Base-by-base conservation (phyloP, 2,329 filamentous ascomycete genomes). In the Beauveria varroae region DNA sequence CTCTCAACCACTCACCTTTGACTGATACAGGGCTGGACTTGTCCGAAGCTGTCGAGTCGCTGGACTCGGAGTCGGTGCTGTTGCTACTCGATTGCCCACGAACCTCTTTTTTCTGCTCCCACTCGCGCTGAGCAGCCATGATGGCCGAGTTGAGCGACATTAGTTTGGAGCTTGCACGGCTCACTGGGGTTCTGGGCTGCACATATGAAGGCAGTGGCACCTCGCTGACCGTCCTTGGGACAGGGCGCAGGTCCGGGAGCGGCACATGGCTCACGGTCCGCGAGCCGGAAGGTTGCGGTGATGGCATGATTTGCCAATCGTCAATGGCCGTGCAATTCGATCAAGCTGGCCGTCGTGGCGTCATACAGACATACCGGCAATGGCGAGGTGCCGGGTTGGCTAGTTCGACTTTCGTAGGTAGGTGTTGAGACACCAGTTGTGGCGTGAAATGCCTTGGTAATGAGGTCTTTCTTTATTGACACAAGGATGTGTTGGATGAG, bases 51-150 rank as follows among this genome's bases (percentile, higher is more conserved):
- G 44, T 18, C 14, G 43, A 47, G 3, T 4, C 44, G 12, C 14
- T 30, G 26, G 16, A 41, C 5, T 49, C 44, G 30, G 55, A 57
- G 44, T 26, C 12, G 24, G 10, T 14, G n/a, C 26, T 57, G 30
- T 16, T 47, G 30, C 9, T 18, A 47, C 54, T 47, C 6, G 9
- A 28, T 3, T 2, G 16, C 5, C 24, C 24, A 10, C 9, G n/a
- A 5, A 10, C 14, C 43, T 28, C 6, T 6, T 43, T 51, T 18
- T 30, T 41, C 16, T 51, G 34, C 59, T 70, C 68, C 74, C 74
- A 75, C 16, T 68, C 59, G 37, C 63, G 64, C 60, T 74, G 72
- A 20, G 70, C 61, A 3, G 66, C 68, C 53, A 67, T 22, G 5
- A 75, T 73, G 28, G 63, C 68, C 20, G 60, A 62, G 50, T 56